Percentiles rank a stretch among this genome's conserved stretches.
These are phyloP conservation scores for Tricholoma matsutake DNA, from an alignment of 768 basidiomycete species.

Conservation along the genomic window DNA sequence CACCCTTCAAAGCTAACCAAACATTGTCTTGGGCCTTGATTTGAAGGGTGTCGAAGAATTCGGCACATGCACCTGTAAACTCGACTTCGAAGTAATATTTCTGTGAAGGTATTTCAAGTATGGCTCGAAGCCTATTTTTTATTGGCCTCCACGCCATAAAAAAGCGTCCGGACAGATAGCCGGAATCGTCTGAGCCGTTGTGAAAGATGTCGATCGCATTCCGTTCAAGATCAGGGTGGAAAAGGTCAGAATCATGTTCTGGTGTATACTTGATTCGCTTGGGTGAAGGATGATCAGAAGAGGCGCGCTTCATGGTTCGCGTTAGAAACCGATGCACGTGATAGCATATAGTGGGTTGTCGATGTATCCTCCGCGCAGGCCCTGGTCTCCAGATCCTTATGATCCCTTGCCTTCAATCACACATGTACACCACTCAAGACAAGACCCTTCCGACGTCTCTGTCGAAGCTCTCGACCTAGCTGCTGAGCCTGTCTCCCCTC, in stretches of 20 bases:
- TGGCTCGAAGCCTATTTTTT: slow-evolving; percentile 27
- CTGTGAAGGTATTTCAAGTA: slow-evolving; percentile 24
- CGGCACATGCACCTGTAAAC: slow-evolving; percentile 29
- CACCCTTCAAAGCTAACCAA: slow-evolving; percentile 46
- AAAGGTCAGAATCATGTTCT: slow-evolving; percentile 13
- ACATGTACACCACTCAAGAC: no score
- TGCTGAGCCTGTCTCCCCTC: slow-evolving; percentile 8
- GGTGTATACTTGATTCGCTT: slow-evolving; percentile 9
- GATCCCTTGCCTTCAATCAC: slow-evolving; percentile 37
- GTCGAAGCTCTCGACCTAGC: slow-evolving; percentile 72
- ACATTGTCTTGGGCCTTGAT: slow-evolving; percentile 42
- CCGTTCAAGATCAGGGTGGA: slow-evolving; percentile 15
- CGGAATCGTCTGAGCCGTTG: slow-evolving; percentile 26
- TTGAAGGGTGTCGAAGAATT: slow-evolving; percentile 32
- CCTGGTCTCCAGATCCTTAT: slow-evolving; percentile 64
- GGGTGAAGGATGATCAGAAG: not conserved
- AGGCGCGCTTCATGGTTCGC: slow-evolving; percentile 8
- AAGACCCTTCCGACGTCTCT: slow-evolving; percentile 61
- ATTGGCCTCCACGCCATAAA: slow-evolving; percentile 44
- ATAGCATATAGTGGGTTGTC: no score
- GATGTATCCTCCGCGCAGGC: slow-evolving; percentile 34
- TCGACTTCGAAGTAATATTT: slow-evolving; percentile 36
- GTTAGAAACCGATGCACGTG: no score
- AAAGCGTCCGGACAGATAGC: slow-evolving; percentile 40
- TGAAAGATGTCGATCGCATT: slow-evolving; percentile 30